Evolutionary conservation across 148 eudicot species (phyloP), one percentile per base, ranked within the genome.

Genomic region (Persicaria tinctoria): DNA sequence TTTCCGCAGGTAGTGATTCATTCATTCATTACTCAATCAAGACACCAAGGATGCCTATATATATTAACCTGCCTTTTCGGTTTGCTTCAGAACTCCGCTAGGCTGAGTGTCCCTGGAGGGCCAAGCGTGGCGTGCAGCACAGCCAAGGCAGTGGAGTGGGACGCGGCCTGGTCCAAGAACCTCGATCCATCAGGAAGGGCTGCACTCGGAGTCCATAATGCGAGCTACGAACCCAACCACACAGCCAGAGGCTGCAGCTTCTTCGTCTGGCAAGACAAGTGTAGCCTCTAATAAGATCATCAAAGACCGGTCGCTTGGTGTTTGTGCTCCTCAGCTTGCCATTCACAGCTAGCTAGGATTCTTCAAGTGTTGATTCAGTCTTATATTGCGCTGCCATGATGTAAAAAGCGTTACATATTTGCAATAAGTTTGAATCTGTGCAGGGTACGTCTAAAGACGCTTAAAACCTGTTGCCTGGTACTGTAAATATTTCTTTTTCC

Each of bases 131-230:
- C 97, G 0, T 92, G 97, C 74, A 92, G 96, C 85, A 90, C 98
- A 7, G 92, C 98, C 20, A 89, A 88, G 73, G 96, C 96, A 0
- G 81, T 90, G 13, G 96, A 86, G 80, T 94, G 98, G 98, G 93
- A 94, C 14, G 79, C 86, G 62, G 69, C 90, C 5, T 93, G 98
- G 98, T 88, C 93, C 1, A 86, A 84, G 46, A 90, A 92, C 83
- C 88, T 90, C 0, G 98, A 94, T 72, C 98, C 98, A 17, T 94
- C 98, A 0, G 98, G 98, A 12, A 79, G 98, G 80, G 97, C 97
- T 18, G 97, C 98, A 23, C 78, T 81, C 1, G 97, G 97, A 38
- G 92, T 94, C 8, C 98, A 94, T 53, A 82, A 84, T 69, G 77
- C 84, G 0, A 76, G 79, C 45, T 84, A 84, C 54, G 79, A 84